Base-by-base conservation (phyloP, 257 asterid species). In the Primulina eburnea region DNA sequence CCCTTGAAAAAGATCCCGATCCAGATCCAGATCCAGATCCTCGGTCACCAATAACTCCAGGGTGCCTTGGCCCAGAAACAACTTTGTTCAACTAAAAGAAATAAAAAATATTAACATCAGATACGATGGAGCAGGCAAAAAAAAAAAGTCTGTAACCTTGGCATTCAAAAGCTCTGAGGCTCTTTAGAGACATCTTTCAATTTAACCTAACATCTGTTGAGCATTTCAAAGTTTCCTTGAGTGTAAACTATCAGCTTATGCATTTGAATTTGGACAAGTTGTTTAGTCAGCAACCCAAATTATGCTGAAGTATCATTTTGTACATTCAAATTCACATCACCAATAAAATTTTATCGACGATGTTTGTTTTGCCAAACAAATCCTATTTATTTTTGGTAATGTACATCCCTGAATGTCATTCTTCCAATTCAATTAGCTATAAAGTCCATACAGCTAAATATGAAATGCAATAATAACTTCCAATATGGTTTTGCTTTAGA, bases 21-120 rank as follows among this genome's bases (percentile, higher is more conserved):
- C 24, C 24, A 21, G 24, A 21, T 21, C 24, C 24, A 21, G 24
- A 21, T 21, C 24, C 24, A 69, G 88, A 83, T 67, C 89, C 89
- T 55, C 89, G 78, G 70, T 84, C 89, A 34, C 89, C 89, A 74
- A 84, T 81, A 73, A 84, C 80, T 38, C 86, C 86, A 34, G 82
- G 84, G 77, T 79, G 81, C 70, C 81, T 77, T 67, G 89, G 86
- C 38, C 86, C 89, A 30, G 81, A 65, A 32, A 84, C 83, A 63
- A 52, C 82, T 73, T 79, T 82, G 85, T 84, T 84, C 78, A 84
- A 67, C 89, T 84, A 81, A 68, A 76, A 71, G 61, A 77, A 37
- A 76, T 10, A 24, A 37, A 32, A 38, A 7, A 62, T 12, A 37
- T 35, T 30, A 61, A 16, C 20, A 50, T 66, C 5, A 35, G 26